These are phyloP conservation scores for Drechmeria coniospora DNA, from an alignment of 2,329 filamentous ascomycete genomes.

Conservation along the genomic window DNA sequence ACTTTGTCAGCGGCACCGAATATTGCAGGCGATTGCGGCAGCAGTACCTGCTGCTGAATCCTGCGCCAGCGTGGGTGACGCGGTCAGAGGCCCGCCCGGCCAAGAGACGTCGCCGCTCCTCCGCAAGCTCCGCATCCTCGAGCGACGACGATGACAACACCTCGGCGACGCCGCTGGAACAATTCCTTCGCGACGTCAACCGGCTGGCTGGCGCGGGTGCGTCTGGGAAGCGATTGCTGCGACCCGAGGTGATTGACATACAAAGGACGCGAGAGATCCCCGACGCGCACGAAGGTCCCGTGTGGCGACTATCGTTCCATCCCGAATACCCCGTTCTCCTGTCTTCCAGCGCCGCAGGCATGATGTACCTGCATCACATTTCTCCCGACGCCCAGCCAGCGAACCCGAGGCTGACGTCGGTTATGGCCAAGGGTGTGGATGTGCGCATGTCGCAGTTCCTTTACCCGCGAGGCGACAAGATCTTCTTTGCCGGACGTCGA, in stretches of 20 bases:
- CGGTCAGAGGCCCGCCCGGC: conserved; percentile 32
- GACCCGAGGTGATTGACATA: conserved; percentile 80
- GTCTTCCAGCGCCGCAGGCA: conserved; percentile 73
- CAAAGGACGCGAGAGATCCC: conserved; percentile 78
- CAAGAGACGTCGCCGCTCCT: conserved; percentile 37
- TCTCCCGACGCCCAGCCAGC: conserved; percentile 60
- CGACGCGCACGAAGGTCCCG: conserved; percentile 59
- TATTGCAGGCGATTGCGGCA: conserved; percentile 67
- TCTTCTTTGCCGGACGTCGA: conserved; percentile 78
- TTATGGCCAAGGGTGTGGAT: conserved; percentile 75
- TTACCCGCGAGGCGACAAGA: conserved; percentile 53
- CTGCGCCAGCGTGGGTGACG: conserved; percentile 44
- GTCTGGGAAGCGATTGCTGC: conserved; percentile 53
- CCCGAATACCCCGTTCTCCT: conserved; percentile 76
- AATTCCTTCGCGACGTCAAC: conserved; percentile 60
- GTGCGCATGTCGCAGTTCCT: conserved; percentile 73
- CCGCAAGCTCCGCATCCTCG: conserved; percentile 32
- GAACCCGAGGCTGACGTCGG: conserved; percentile 78
- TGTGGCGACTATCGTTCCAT: conserved; percentile 80
- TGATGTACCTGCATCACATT: conserved; percentile 80
- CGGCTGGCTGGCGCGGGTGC: conserved; percentile 42
- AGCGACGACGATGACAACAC: conserved; percentile 42
- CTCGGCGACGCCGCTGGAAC: conserved; percentile 63
- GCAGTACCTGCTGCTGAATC: conserved; percentile 52
- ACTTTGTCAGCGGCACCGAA: conserved; percentile 72